Evolutionary conservation across 2,329 filamentous ascomycete species (phyloP), one percentile per base, ranked within the genome.

Genomic region (Tolypocladium nubicola): DNA sequence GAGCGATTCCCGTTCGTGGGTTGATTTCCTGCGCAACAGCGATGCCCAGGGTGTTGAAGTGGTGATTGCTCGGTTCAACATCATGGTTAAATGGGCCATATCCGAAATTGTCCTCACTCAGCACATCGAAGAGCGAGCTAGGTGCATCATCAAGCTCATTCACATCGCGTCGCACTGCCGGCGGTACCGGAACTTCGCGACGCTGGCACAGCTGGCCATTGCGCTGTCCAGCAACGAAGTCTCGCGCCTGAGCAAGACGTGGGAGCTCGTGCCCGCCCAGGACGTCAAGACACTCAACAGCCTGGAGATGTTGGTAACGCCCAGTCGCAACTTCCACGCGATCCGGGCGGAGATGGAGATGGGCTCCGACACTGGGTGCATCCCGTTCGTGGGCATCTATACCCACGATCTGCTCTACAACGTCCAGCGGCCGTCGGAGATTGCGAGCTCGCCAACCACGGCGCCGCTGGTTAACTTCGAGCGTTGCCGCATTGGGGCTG

Each of bases 61-160:
- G 26, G 88, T 92, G 53, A 89, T 93, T 69, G 88, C 89, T 10
- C 86, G 89, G 53, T 94, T 94, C 76, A 94, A 94, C 70, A 83
- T 94, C 61, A 88, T 93, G 75, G 89, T 92, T 60, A 93, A 93
- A 70, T 94, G 89, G 89, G 86, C 84, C 35, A 81, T 91, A 35
- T 93, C 89, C 1, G 88, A 93, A 70, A 82, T 88, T 62, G 81
- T 94, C 10, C 78, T 94, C 53, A 94, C 88, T 0, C 82, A 86
- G 61, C 76, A 85, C 57, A 72, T 86, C 13, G 83, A 86, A 60
- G 89, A 94, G 71, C 81, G 89, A 55, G 88, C 88, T 26, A 78
- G 85, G 41, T 90, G 86, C 68, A 83, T 94, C 61, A 85, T 88
- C 70, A 93, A 94, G 71, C 87, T 82, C 68, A 89, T 94, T 59